A percentile compares a stretch with the other conserved stretches of the same genome.
phyloP scores from a whole-genome alignment of 108 stramenopile species.

The Fragilaria radians region DNA sequence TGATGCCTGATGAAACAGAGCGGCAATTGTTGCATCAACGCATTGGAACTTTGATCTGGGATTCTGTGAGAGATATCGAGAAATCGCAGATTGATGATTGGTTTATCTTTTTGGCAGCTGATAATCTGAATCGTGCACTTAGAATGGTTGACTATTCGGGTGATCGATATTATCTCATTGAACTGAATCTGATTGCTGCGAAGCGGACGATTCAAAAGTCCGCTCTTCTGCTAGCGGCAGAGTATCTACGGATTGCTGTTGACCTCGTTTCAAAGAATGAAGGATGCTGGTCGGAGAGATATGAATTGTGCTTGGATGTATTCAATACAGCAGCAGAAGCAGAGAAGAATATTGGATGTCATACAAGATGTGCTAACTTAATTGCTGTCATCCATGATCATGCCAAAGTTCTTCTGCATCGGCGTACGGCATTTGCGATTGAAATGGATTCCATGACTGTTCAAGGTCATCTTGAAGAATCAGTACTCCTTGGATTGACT shows the following conservation, averaged over 20 bases:
- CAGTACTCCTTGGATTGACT: background rate
- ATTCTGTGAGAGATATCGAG: background rate
- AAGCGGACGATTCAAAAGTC: background rate
- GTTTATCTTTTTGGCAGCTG: background rate
- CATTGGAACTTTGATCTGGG: background rate
- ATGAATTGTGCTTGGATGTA: background rate
- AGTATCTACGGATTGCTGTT: background rate
- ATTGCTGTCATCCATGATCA: background rate
- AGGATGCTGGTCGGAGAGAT: background rate
- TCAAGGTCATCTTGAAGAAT: background rate
- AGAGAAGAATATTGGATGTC: background rate
- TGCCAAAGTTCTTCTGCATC: background rate
- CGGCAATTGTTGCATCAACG: background rate
- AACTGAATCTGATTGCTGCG: background rate
- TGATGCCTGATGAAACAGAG: background rate
- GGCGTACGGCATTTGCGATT: background rate
- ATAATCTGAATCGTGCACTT: background rate
- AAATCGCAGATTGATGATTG: constrained; percentile 1
- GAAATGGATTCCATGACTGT: background rate
- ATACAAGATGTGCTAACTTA: background rate
- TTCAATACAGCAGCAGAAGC: background rate
- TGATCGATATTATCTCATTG: background rate
- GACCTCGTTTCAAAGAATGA: background rate
- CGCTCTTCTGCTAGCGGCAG: background rate
- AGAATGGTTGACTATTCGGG: background rate